Conservation (phyloP, 768 basidiomycete genomes). For the Paxillus ammoniavirescens region DNA sequence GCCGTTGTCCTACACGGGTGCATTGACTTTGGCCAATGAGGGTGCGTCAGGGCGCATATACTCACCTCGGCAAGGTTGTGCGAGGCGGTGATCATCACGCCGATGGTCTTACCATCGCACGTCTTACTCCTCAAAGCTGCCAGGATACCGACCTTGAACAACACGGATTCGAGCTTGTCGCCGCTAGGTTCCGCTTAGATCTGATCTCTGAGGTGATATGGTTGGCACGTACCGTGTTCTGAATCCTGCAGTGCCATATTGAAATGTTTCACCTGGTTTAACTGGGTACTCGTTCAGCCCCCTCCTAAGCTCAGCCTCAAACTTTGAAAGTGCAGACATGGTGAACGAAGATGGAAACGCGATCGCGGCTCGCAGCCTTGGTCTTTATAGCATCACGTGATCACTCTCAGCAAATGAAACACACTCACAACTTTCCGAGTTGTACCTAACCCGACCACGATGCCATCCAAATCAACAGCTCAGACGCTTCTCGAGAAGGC, state of each 20-base stretch:
- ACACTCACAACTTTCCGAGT: no score
- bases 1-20: constrained; percentile 79
- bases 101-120: constrained; percentile 87
- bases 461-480: constrained; percentile 77
- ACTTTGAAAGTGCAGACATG: constrained; percentile 35
- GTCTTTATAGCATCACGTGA: constrained; percentile 14
- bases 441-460: constrained; percentile 27
- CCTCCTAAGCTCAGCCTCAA: constrained; percentile 43
- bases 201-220: constrained; percentile 3
- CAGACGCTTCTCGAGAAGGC: constrained; percentile 81
- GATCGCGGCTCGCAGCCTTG: not conserved
- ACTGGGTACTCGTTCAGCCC: constrained; percentile 68
- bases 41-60: constrained; percentile 1
- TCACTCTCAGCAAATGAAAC: not conserved
- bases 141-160: constrained; percentile 90
- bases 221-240: constrained; percentile 70
- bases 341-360: not conserved
- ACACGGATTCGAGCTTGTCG: constrained; percentile 76
- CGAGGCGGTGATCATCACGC: constrained; percentile 99
- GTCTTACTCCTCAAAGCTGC: constrained; percentile 90
- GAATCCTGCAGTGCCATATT: constrained; percentile 96
- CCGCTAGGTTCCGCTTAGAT: constrained; percentile 45
- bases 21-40: constrained; percentile 1
- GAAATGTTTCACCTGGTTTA: constrained; percentile 64
- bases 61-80: constrained; percentile 95